Percentiles rank a stretch among this genome's conserved stretches.
phyloP scores from a whole-genome alignment of 2,329 filamentous ascomycete species.

The Monilinia fructicola region DNA sequence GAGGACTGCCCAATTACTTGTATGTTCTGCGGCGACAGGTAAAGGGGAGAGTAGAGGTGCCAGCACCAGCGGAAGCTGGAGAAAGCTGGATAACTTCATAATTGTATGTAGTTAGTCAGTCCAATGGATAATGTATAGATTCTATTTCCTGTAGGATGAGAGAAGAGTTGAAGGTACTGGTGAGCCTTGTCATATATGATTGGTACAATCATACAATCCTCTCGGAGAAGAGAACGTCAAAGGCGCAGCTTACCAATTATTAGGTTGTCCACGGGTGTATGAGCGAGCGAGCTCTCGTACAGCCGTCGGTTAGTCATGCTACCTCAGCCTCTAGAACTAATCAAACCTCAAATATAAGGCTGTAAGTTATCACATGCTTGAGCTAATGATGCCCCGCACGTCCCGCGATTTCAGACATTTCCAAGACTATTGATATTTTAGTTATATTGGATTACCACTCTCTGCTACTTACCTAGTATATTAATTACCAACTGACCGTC shows the following conservation, averaged over 20 bases:
- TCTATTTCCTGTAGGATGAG: neutral
- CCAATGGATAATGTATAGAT: too few species aligned
- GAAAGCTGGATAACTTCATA: conserved; percentile 53
- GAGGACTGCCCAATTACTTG: conserved; percentile 98
- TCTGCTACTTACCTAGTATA: too few species aligned
- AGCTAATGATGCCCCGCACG: neutral
- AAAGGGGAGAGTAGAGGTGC: conserved; percentile 48
- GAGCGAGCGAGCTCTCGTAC: too few species aligned
- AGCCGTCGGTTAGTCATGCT: too few species aligned
- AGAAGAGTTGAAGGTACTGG: neutral
- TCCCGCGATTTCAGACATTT: conserved; percentile 6
- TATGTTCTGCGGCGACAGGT: conserved; percentile 66
- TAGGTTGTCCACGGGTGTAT: too few species aligned
- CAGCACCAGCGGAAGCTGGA: conserved; percentile 47
- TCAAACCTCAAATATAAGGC: neutral
- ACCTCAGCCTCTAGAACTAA: too few species aligned
- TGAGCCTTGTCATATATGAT: too few species aligned
- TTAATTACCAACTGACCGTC: neutral
- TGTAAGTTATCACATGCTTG: neutral
- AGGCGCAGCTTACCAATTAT: too few species aligned
- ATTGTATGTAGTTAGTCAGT: neutral
- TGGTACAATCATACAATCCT: too few species aligned
- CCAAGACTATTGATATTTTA: neutral
- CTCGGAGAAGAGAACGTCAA: too few species aligned
- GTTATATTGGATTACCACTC: neutral